These are phyloP conservation scores for Syncephalastrum monosporum DNA, from an alignment of 371 early-diverging fungal genomes.

Conservation along the genomic window DNA sequence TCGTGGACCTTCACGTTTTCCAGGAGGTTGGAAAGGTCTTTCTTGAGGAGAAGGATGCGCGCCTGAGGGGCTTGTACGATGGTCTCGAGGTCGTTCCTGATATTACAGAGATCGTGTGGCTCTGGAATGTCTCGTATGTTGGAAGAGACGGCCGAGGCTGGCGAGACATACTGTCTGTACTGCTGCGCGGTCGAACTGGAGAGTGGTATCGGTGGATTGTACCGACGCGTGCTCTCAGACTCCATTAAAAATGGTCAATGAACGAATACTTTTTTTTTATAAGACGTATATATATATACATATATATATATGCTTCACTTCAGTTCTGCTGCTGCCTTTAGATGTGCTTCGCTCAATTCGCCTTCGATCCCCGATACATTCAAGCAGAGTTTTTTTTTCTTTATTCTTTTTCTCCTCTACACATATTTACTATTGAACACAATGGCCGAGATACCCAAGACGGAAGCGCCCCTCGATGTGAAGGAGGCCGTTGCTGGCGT, in stretches of 20 bases:
- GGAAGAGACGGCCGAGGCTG: conserved; percentile 10
- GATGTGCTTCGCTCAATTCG: too few species aligned
- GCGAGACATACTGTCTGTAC: conserved; percentile 10
- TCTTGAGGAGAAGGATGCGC: conserved; percentile 21
- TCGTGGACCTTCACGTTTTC: conserved; percentile 15
- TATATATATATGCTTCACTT: too few species aligned
- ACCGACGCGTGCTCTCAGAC: conserved; percentile 28
- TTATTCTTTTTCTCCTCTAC: conserved; percentile 1
- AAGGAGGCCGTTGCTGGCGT: conserved; percentile 42
- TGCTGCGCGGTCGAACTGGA: conserved; percentile 9
- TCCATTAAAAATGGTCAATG: conserved; percentile 10
- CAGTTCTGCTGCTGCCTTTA: too few species aligned
- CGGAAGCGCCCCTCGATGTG: conserved; percentile 18
- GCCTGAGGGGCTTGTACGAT: conserved; percentile 23
- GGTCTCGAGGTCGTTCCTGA: conserved; percentile 34
- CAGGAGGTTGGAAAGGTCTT: conserved; percentile 19
- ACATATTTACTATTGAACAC: conserved; percentile 10
- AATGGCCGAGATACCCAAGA: conserved; percentile 3
- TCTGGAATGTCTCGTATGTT: conserved; percentile 28
- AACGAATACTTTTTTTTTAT: too few species aligned
- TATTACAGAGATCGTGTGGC: conserved; percentile 25
- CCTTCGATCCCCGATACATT: too few species aligned
- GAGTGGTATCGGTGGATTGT: conserved; percentile 14
- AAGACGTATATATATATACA: too few species aligned
- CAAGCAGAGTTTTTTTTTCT: conserved; percentile 7